Evolutionary conservation across 306 rosid species (phyloP), one percentile per base, ranked within the genome.

Genomic region (Vigna trinervia): DNA sequence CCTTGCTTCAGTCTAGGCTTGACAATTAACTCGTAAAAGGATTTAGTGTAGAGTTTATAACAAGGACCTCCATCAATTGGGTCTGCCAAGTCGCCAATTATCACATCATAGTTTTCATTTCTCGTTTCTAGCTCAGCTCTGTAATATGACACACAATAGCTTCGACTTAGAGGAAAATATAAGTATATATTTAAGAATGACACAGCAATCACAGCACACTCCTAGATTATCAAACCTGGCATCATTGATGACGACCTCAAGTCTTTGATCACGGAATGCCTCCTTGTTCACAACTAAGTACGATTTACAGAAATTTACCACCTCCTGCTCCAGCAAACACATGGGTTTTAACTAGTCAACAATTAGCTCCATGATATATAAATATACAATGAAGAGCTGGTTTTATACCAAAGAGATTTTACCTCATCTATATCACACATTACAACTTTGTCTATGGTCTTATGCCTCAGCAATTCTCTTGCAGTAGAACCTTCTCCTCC

Each of bases 401-500:
- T 6, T 66, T 77, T 30, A 56, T 14, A 20, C 43, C 5, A 12
- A 17, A 45, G 26, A 23, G 11, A 41, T 34, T 57, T 58, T 80
- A 93, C 98, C 96, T 85, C 97, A 81, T 94, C 98, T 57, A 94
- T 94, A 86, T 94, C 98, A 78, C 98, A 94, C 98, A 94, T 94
- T 68, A 90, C 82, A 77, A 94, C 95, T 86, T 92, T 90, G 81
- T 90, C 93, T 47, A 89, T 83, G 76, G 93, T 91, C 83, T 77
- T 90, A 67, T 94, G 96, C 81, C 95, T 90, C 12, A 94, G 95
- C 38, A 94, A 58, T 83, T 94, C 98, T 77, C 98, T 92, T 32
- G 98, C 98, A 84, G 98, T 94, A 36, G 98, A 94, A 14, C 98
- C 98, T 89, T 94, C 98, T 81, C 98, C 98, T 86, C 98, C 98